Base-by-base conservation (phyloP, 371 early-diverging fungal species). In the Rhizomucor miehei region DNA sequence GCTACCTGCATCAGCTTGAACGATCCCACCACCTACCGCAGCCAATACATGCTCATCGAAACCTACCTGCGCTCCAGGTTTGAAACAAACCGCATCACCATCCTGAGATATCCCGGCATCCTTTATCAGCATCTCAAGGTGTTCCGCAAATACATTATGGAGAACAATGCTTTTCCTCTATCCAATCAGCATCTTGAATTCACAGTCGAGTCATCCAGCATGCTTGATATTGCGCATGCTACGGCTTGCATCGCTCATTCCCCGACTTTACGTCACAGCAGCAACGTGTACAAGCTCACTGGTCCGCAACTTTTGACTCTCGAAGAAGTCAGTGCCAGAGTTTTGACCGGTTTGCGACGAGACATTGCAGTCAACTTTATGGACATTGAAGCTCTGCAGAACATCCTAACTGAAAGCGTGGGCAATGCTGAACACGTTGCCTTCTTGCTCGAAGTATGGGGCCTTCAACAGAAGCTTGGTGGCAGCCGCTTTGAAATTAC, bases 401-500 rank as follows among this genome's bases (percentile, higher is more conserved):
- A 66, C 11, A 64, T 77, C 13, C 55, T 77, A 12, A 62, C 52
- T 17, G 74, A 77, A 13, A 62, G 63, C 13, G 51, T 73, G 25
- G 73, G 77, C 16, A 73, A 73, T 48, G 66, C 69, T n/a, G 77
- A 77, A 50, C 74, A 73, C 48, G 77, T 69, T 20, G 60, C 47
- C 4, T 77, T 73, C 47, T 53, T 73, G 44, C 59, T 77, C 53
- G 77, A 77, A 52, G 69, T 77, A 62, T 77, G 77, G 77, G 77
- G 77, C n/a, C 21, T 77, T n/a, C 73, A 72, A 38, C 62, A 65
- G 48, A 40, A 53, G 21, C 39, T 65, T 0, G 54, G 48, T 11
- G 69, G 71, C 21, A 61, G 74, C 43, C 63, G 77, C 2, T 63
- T 77, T 48, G 77, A 77, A 59, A 66, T 73, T 39, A 77, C 77